These are phyloP conservation scores for Hypericum perforatum DNA, from an alignment of 345 rosid genomes.

Conservation along the genomic window DNA sequence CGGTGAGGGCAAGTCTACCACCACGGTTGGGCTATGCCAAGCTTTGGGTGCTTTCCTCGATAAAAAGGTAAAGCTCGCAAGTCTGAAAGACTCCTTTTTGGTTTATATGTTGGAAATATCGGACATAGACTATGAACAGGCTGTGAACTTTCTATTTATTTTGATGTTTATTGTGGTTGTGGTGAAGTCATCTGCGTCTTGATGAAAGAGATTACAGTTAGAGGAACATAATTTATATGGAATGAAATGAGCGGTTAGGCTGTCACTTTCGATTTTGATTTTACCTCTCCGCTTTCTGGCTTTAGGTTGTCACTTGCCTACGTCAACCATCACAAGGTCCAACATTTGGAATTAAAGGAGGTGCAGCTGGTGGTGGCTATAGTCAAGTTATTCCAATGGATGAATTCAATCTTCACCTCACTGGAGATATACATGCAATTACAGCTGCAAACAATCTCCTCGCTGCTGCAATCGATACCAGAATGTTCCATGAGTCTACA, in stretches of 20 bases:
- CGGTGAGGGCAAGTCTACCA: slow-evolving; percentile 96
- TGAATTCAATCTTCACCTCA: slow-evolving; percentile 93
- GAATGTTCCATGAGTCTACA: slow-evolving; percentile 85
- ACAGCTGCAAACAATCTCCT: slow-evolving; percentile 98
- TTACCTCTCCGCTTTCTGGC: slow-evolving; percentile 7
- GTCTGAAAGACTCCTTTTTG: too few relatives aligned
- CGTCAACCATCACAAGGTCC: slow-evolving; percentile 99
- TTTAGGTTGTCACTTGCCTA: slow-evolving; percentile 85
- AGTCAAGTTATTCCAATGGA: slow-evolving; percentile 99
- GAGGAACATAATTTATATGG: too few relatives aligned
- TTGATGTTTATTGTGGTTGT: too few relatives aligned
- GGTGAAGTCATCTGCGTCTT: too few relatives aligned
- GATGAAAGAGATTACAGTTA: too few relatives aligned
- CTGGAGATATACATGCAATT: slow-evolving; percentile 98
- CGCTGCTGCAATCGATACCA: slow-evolving; percentile 96
- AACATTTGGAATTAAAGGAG: slow-evolving; percentile 97
- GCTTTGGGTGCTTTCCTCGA: slow-evolving; percentile 89
- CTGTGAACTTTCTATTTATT: too few relatives aligned
- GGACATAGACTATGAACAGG: too few relatives aligned
- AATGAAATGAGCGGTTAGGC: slow-evolving; percentile 39
- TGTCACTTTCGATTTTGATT: slow-evolving; percentile 59
- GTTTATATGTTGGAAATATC: too few relatives aligned
- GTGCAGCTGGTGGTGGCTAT: slow-evolving; percentile 99
- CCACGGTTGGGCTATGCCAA: slow-evolving; percentile 93
- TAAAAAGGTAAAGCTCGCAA: slow-evolving; percentile 48